phyloP scores from a whole-genome alignment of 768 basidiomycete genomes.

The Lentinus brumalis region DNA sequence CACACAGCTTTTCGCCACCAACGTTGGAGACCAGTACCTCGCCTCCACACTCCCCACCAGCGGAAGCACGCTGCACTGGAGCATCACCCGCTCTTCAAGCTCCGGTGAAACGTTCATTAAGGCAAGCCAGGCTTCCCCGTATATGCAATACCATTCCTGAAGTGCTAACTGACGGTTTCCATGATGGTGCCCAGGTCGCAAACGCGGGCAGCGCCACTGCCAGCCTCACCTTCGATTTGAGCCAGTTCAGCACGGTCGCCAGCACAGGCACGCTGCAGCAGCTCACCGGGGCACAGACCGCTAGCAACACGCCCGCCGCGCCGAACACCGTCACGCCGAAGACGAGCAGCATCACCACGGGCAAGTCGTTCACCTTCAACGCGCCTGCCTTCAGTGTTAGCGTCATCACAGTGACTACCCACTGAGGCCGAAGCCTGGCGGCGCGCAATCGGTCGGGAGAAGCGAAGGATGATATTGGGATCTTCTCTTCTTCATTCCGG shows the following conservation, averaged over 20 bases:
- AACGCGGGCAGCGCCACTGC: conserved; percentile 47
- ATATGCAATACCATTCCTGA: background rate
- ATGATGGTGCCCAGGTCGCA: conserved; percentile 43
- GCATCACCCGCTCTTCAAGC: conserved; percentile 42
- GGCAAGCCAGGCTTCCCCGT: conserved; percentile 31
- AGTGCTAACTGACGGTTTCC: background rate
- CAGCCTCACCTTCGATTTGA: conserved; percentile 48
- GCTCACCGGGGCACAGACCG: conserved; percentile 49
- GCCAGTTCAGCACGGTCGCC: conserved; percentile 51
- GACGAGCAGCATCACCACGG: conserved; percentile 47
- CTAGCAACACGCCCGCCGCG: conserved; percentile 56
- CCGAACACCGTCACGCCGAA: conserved; percentile 52
- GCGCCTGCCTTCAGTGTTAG: conserved; percentile 51
- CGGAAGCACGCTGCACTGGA: conserved; percentile 61
- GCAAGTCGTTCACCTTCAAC: conserved; percentile 54
- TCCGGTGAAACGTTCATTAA: conserved; percentile 57
- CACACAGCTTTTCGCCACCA: conserved; percentile 61
- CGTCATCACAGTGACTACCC: conserved; percentile 33
- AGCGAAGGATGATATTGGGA: background rate
- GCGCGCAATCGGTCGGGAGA: background rate
- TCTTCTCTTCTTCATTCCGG: too few relatives aligned
- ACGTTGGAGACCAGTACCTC: conserved; percentile 63
- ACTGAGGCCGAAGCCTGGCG: conserved; percentile 3
- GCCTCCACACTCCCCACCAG: conserved; percentile 58
- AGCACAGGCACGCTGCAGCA: conserved; percentile 47